Evolutionary conservation across 805 yeast genomes (phyloP).

Genomic region (Grigorovia transvaalensis): DNA sequence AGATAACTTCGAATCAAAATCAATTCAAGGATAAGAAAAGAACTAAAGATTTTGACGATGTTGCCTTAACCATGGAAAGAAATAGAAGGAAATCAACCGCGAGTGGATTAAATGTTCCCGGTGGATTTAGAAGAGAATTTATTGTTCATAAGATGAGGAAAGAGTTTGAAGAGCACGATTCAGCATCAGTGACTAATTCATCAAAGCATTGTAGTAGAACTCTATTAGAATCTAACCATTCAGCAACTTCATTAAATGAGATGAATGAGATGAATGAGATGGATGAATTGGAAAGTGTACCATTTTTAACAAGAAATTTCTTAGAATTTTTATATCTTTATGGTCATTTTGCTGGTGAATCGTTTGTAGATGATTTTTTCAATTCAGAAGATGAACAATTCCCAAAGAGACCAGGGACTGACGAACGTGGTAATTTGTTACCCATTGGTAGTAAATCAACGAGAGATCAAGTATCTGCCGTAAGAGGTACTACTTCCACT

Average conservation of each 20-base stretch:
- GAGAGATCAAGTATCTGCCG: constrained; percentile 22
- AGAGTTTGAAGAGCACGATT: neutral
- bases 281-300: constrained; percentile 28
- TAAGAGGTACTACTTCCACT: constrained; percentile 60
- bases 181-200: neutral
- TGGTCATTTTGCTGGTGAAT: constrained; percentile 84
- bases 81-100: constrained; percentile 54
- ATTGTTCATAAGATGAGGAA: constrained; percentile 33
- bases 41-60: constrained; percentile 21
- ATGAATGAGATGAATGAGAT: constrained; percentile 14
- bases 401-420: constrained; percentile 6
- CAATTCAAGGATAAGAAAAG: constrained; percentile 3
- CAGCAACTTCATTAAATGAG: neutral
- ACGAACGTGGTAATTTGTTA: constrained; percentile 24
- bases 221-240: neutral
- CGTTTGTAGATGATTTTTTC: constrained; percentile 52
- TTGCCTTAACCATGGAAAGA: constrained; percentile 11
- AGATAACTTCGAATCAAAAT: constrained; percentile 7
- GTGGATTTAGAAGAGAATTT: constrained; percentile 72
- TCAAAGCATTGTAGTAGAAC: neutral
- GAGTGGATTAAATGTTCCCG: constrained; percentile 63
- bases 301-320: constrained; percentile 58
- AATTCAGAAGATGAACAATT: constrained; percentile 31
- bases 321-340: constrained; percentile 67
- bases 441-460: constrained; percentile 5